Conservation (phyloP, 1,284 basidiomycete species). For the Bjerkandera adusta region DNA sequence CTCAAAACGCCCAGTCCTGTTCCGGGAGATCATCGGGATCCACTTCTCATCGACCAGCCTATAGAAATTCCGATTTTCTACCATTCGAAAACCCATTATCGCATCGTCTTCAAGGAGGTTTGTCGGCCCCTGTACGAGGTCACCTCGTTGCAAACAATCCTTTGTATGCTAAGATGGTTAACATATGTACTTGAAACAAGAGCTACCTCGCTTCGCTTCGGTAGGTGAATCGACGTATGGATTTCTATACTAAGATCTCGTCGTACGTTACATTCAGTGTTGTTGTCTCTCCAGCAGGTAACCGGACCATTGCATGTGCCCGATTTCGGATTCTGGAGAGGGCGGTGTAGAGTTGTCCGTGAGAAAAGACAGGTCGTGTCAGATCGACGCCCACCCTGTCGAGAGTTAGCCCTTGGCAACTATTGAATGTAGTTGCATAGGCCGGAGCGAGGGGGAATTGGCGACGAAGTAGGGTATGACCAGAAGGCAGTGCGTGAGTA, state of each 20-base stretch:
- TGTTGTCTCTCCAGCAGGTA: constrained; percentile 16
- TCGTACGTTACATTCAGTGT: constrained; percentile 28
- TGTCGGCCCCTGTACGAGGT: no score
- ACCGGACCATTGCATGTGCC: constrained; percentile 24
- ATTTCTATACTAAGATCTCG: constrained; percentile 24
- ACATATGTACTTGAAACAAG: no score
- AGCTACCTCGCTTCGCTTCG: no score
- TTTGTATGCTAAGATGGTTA: no score
- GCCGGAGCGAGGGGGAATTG: constrained; percentile 42
- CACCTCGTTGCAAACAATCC: no score
- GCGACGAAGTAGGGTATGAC: constrained; percentile 32
- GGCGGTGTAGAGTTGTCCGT: constrained; percentile 44
- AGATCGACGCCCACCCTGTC: constrained; percentile 37
- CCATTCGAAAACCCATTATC: no score
- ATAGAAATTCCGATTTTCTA: no score
- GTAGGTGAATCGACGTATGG: no score
- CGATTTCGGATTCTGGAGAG: constrained; percentile 36
- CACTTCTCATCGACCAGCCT: no score
- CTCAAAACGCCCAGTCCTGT: no score
- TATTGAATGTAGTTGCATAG: constrained; percentile 43
- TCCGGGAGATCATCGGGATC: no score
- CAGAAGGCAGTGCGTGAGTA: constrained; percentile 25
- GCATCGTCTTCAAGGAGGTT: no score
- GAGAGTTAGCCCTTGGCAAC: constrained; percentile 41
- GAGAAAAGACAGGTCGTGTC: constrained; percentile 35